phyloP scores from a whole-genome alignment of 768 basidiomycete genomes.

The Lyophyllum decastes region DNA sequence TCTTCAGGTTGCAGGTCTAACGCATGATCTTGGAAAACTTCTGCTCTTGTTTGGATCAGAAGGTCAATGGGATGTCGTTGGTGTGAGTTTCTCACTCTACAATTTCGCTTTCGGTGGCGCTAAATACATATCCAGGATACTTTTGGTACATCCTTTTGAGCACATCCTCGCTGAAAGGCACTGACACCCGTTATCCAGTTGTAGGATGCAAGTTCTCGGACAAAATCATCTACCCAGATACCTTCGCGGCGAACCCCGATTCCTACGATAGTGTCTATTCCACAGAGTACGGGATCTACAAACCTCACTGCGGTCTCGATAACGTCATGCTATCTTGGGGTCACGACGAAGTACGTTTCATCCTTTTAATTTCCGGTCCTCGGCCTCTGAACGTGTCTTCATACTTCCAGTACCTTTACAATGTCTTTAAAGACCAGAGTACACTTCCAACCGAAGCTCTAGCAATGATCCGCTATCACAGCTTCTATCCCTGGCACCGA shows the following conservation, averaged over 20 bases:
- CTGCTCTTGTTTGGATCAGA: constrained; percentile 81
- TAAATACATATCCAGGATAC: constrained; percentile 35
- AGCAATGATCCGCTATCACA: constrained; percentile 93
- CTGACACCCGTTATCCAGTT: constrained; percentile 34
- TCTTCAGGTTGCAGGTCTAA: constrained; percentile 63
- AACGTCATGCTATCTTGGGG: constrained; percentile 91
- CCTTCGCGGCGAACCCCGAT: constrained; percentile 77
- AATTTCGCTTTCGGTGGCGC: constrained; percentile 8
- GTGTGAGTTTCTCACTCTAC: constrained; percentile 39
- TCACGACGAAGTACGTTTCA: constrained; percentile 76
- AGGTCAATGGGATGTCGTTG: constrained; percentile 96
- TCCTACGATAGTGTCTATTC: constrained; percentile 63
- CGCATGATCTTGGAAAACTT: constrained; percentile 91
- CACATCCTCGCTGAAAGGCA: background rate
- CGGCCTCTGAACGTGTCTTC: background rate
- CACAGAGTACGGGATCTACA: constrained; percentile 73
- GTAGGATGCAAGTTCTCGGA: constrained; percentile 88
- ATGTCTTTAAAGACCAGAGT: constrained; percentile 82
- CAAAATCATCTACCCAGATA: constrained; percentile 79
- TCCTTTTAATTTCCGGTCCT: constrained; percentile 2
- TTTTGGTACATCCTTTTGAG: constrained; percentile 30
- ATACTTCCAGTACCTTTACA: constrained; percentile 70
- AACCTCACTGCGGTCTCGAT: constrained; percentile 78
- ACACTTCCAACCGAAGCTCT: constrained; percentile 79
- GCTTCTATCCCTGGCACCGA: constrained; percentile 95